These are phyloP conservation scores for Pilatotrama ljubarskyi DNA, from an alignment of 768 basidiomycete genomes.

Conservation along the genomic window DNA sequence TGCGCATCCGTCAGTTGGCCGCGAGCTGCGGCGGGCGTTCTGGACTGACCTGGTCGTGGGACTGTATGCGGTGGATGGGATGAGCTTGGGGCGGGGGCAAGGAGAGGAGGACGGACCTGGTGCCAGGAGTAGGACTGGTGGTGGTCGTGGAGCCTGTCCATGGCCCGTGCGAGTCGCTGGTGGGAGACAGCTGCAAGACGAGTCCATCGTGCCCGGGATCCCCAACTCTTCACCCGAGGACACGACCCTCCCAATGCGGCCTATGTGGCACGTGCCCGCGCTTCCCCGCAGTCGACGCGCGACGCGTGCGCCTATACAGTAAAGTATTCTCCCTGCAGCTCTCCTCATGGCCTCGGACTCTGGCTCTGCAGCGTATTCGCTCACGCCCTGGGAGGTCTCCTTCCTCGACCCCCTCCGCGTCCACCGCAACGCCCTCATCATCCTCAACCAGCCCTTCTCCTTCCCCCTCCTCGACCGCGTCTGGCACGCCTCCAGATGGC, in stretches of 20 bases:
- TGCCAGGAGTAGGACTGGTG: slow-evolving; percentile 76
- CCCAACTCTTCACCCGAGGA: slow-evolving; percentile 16
- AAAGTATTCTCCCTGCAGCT: neutral
- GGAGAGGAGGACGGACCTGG: slow-evolving; percentile 53
- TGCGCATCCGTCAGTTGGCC: slow-evolving; percentile 13
- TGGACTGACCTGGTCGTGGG: slow-evolving; percentile 77
- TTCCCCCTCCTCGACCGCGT: slow-evolving; percentile 57
- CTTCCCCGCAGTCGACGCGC: slow-evolving; percentile 7
- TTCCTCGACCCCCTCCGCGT: slow-evolving; percentile 24
- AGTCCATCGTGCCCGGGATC: too few species aligned
- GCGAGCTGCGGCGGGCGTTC: neutral
- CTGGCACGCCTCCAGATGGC: slow-evolving; percentile 39
- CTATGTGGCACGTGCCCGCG: slow-evolving; percentile 23
- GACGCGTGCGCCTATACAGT: neutral
- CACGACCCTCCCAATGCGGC: slow-evolving; percentile 14
- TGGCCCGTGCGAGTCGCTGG: slow-evolving; percentile 1
- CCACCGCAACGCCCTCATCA: slow-evolving; percentile 58
- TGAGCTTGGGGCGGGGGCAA: slow-evolving; percentile 1
- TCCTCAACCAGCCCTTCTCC: slow-evolving; percentile 90
- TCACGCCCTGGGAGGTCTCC: slow-evolving; percentile 21
- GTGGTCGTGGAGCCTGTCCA: slow-evolving; percentile 30
- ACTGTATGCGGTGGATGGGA: slow-evolving; percentile 42
- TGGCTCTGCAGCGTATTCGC: neutral
- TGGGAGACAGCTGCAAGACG: too few species aligned
- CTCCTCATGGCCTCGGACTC: neutral